Evolutionary conservation across 1,139 yeast species (phyloP).

Genomic region (Sporopachydermia cereana): DNA sequence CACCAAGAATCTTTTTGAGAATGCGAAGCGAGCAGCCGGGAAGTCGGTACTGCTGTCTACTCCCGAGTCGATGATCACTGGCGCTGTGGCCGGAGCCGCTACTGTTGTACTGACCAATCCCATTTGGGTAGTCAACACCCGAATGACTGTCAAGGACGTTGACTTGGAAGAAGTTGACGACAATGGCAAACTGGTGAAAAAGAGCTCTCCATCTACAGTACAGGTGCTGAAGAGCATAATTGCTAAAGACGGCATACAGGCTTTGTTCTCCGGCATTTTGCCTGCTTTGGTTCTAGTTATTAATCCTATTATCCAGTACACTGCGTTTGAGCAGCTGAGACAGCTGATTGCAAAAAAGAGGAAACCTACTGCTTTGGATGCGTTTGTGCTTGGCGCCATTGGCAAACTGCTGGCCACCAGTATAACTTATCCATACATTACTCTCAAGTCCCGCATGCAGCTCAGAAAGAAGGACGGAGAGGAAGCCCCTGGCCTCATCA

Average conservation of each 20-base stretch:
- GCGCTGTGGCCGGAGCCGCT: constrained; percentile 80
- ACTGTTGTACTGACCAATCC: constrained; percentile 87
- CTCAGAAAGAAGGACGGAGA: constrained; percentile 33
- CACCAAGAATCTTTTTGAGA: constrained; percentile 43
- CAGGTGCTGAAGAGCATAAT: constrained; percentile 49
- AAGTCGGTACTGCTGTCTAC: constrained; percentile 31
- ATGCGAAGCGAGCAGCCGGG: constrained; percentile 18
- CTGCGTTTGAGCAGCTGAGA: constrained; percentile 79
- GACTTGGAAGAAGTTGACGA: constrained; percentile 23
- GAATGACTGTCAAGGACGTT: constrained; percentile 51
- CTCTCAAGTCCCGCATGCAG: constrained; percentile 84
- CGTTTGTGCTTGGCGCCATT: constrained; percentile 78
- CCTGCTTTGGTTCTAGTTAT: constrained; percentile 80
- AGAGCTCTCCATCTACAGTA: constrained; percentile 30
- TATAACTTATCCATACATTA: constrained; percentile 82
- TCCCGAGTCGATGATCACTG: constrained; percentile 62
- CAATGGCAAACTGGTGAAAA: constrained; percentile 9
- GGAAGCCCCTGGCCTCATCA: constrained; percentile 19
- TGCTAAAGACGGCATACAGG: constrained; percentile 55
- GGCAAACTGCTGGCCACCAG: constrained; percentile 84
- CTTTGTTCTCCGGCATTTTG: constrained; percentile 72
- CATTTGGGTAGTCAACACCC: constrained; percentile 88
- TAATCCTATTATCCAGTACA: constrained; percentile 87
- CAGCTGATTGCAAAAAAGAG: constrained; percentile 47
- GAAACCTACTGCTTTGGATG: constrained; percentile 46